Conservation (phyloP, 208 protist species). For the Tritrichomonas musculus region DNA sequence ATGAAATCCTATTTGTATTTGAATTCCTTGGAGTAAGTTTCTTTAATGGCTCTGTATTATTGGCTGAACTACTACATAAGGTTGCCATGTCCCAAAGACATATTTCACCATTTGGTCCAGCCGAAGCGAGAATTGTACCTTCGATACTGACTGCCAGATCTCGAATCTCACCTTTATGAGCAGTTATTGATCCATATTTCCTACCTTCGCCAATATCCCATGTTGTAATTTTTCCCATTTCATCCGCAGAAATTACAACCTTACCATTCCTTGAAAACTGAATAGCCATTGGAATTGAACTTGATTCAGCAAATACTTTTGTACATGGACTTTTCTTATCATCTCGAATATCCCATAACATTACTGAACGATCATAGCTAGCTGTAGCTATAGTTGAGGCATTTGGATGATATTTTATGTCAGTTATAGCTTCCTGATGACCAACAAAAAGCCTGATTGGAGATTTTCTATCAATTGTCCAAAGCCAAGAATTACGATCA, state of each 20-base stretch:
- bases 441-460: background rate
- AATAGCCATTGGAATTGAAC: background rate
- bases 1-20: background rate
- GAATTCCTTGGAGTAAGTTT: background rate
- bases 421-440: background rate
- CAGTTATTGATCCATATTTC: background rate
- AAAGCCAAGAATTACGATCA: background rate
- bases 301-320: background rate
- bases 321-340: background rate
- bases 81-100: background rate
- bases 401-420: conserved; percentile 15
- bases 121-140: background rate
- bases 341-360: background rate
- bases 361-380: background rate
- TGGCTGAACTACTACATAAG: background rate
- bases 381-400: background rate
- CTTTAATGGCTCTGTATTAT: background rate
- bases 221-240: background rate
- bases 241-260: background rate
- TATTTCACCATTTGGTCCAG: background rate
- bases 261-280: background rate
- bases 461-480: too few species aligned
- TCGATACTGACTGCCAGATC: background rate
- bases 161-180: background rate
- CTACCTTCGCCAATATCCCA: background rate